These are phyloP conservation scores for Epichloe coenophiala DNA, from an alignment of 2,329 filamentous ascomycete species.

Conservation along the genomic window DNA sequence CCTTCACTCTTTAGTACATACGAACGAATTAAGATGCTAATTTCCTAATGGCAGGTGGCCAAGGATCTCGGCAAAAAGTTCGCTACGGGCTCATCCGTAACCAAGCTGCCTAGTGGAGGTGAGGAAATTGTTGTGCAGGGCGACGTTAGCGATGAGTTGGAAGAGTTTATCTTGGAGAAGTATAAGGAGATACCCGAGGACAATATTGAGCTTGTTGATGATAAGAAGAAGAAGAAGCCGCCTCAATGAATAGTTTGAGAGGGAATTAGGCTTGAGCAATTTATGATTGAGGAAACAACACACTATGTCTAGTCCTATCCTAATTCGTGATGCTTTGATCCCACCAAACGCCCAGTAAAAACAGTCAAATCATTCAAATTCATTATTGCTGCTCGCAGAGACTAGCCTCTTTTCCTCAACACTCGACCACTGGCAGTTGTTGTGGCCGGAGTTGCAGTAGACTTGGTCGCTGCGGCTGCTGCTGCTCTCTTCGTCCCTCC, in stretches of 20 bases:
- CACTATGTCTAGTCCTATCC: neutral
- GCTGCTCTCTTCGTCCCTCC: constrained; percentile 36
- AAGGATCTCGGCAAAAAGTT: constrained; percentile 99
- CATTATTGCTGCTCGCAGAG: neutral
- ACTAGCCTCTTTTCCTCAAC: constrained; percentile 38
- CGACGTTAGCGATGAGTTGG: constrained; percentile 87
- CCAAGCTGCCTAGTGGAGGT: constrained; percentile 69
- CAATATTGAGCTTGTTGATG: constrained; percentile 88
- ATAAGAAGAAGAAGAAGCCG: constrained; percentile 72
- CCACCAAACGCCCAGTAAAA: neutral
- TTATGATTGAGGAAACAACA: neutral
- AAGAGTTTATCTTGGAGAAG: constrained; percentile 79
- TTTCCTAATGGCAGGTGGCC: constrained; percentile 38
- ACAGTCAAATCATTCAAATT: neutral
- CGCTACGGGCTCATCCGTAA: constrained; percentile 84
- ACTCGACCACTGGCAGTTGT: constrained; percentile 36
- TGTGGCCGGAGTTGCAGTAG: constrained; percentile 24
- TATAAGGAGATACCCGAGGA: constrained; percentile 87
- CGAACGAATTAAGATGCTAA: neutral
- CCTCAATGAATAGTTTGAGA: neutral
- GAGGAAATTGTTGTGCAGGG: constrained; percentile 98
- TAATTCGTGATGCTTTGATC: neutral
- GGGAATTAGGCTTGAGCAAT: constrained; percentile 1
- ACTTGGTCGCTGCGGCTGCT: constrained; percentile 15
- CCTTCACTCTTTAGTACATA: neutral